Percentiles rank a stretch among this genome's conserved stretches.
Evolutionary conservation across 305 asterid species (phyloP).

Genomic region (Fraxinus latifolia): DNA sequence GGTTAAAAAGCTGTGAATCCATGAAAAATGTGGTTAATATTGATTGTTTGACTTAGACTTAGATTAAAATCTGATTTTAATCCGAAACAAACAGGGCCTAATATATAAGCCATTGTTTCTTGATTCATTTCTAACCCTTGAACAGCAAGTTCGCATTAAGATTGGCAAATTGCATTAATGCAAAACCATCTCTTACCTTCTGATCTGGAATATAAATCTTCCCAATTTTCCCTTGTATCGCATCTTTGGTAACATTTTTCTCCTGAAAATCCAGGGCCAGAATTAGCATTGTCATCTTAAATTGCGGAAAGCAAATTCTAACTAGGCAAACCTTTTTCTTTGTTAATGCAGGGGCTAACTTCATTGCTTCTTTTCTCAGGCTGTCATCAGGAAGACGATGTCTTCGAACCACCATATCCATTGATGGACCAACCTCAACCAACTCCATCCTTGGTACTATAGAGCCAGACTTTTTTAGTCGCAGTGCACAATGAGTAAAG

Average conservation of each 20-base stretch:
- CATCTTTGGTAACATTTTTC: slow-evolving; percentile 82
- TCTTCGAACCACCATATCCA: slow-evolving; percentile 85
- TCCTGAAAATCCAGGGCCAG: slow-evolving; percentile 49
- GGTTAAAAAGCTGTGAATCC: too few relatives aligned
- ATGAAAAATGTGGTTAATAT: too few relatives aligned
- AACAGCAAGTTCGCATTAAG: background rate
- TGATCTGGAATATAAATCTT: slow-evolving; percentile 86
- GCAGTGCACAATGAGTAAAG: slow-evolving; percentile 76
- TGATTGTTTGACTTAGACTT: too few relatives aligned
- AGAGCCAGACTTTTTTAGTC: slow-evolving; percentile 85
- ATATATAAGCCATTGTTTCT: background rate
- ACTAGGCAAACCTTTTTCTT: slow-evolving; percentile 71
- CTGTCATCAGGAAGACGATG: slow-evolving; percentile 75
- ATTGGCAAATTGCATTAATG: slow-evolving; percentile 17
- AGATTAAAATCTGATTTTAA: too few relatives aligned
- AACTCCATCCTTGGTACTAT: slow-evolving; percentile 78
- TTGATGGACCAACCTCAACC: slow-evolving; percentile 96
- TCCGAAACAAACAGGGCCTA: too few relatives aligned
- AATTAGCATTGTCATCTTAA: slow-evolving; percentile 19
- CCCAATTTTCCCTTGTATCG: slow-evolving; percentile 71
- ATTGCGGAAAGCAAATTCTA: background rate
- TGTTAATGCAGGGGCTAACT: slow-evolving; percentile 46
- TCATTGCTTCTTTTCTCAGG: slow-evolving; percentile 69
- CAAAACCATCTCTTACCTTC: slow-evolving; percentile 35
- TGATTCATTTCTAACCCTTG: background rate